Evolutionary conservation across 1,284 basidiomycete species (phyloP).

Genomic region (Malassezia cuniculi): DNA sequence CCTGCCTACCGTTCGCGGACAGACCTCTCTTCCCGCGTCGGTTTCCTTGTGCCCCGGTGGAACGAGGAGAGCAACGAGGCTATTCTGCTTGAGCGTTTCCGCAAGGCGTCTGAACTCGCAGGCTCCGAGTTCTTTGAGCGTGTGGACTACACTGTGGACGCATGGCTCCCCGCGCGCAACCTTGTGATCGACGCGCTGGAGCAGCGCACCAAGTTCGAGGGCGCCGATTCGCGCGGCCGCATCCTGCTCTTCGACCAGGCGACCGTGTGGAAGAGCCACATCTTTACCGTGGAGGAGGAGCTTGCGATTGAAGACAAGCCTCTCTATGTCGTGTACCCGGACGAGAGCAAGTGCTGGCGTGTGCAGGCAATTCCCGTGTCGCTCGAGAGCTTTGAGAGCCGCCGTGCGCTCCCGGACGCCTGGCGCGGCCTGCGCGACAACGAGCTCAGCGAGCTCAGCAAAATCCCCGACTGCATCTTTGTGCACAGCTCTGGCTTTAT

Average conservation of each 20-base stretch:
- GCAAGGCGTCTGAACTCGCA: conserved; percentile 65
- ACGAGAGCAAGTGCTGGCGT: conserved; percentile 68
- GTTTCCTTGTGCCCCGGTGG: conserved; percentile 39
- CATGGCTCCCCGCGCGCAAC: conserved; percentile 84
- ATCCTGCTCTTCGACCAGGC: conserved; percentile 71
- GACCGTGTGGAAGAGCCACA: conserved; percentile 85
- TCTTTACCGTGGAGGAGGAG: conserved; percentile 65
- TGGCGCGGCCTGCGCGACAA: conserved; percentile 89
- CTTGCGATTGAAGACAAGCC: conserved; percentile 47
- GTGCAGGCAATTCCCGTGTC: conserved; percentile 78
- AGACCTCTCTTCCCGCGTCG: conserved; percentile 36
- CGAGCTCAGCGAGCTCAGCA: conserved; percentile 59
- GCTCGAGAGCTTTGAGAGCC: conserved; percentile 71
- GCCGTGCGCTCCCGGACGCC: conserved; percentile 77
- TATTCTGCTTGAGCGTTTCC: conserved; percentile 50
- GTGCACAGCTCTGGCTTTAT: conserved; percentile 92
- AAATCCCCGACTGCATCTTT: conserved; percentile 70
- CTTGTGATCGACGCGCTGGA: conserved; percentile 61
- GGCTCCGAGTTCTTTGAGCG: conserved; percentile 74
- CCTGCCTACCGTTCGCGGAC: conserved; percentile 39
- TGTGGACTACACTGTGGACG: conserved; percentile 68
- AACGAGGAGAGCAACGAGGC: conserved; percentile 27
- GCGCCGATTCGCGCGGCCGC: conserved; percentile 53
- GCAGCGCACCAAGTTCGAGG: conserved; percentile 53
- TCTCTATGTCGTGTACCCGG: conserved; percentile 76